Base-by-base conservation (phyloP, 2,329 filamentous ascomycete genomes). In the Trichophyton verrucosum region DNA sequence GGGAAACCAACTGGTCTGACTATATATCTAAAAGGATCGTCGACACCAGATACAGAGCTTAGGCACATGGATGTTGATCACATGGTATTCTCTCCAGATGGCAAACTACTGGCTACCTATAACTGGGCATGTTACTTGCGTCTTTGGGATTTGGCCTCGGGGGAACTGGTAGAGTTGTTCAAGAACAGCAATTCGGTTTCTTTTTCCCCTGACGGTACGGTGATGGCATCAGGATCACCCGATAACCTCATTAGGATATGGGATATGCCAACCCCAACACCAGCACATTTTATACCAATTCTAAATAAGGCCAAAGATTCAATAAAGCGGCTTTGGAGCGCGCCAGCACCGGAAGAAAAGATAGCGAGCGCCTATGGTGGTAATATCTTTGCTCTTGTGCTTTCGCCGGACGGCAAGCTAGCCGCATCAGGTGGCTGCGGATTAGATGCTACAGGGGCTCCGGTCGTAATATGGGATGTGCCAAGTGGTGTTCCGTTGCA, bases 401-500 rank as follows among this genome's bases (percentile, higher is more conserved):
- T 60, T 40, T 60, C 58, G 30, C 20, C 9, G 5, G 40, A 60
- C 36, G 13, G 44, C 4, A 22, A 55, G 20, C 6, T 33, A n/a
- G n/a, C 55, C 8, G 58, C 46, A 55, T 60, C 46, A 27, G 58
- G 42, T 9, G 17, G n/a, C 36, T n/a, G 3, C 53, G 58, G 53
- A n/a, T 30, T 30, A 30, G 27, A 30, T 30, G 6, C 27, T 30
- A 30, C 27, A 30, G 27, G 15, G 40, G n/a, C 27, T 30, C 53
- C 58, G 11, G 40, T 60, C 9, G 30, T 6, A 40, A 33, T 60
- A 13, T 60, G 58, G 58, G 46, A 60, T 60, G 20, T 38, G 13
- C 13, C 42, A 9, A 60, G 20, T 0, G 58, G 58, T n/a, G 5
- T n/a, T n/a, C 38, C 11, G 3, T 42, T 42, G 13, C 38, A n/a